phyloP scores from a whole-genome alignment of 495 filamentous ascomycete species.

The Xylaria flabelliformis region DNA sequence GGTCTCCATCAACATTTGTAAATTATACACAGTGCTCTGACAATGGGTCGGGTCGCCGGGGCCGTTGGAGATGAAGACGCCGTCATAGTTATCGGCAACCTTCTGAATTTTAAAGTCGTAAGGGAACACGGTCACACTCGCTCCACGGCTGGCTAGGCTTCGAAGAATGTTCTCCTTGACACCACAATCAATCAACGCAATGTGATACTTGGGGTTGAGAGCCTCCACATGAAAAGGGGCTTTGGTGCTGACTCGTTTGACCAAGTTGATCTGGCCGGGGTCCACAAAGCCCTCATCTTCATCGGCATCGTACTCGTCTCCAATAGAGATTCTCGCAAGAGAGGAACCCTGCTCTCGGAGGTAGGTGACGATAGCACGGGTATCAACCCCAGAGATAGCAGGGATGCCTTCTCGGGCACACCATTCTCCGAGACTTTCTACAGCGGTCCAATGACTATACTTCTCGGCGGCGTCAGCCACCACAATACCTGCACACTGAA shows the following conservation, averaged over 20 bases:
- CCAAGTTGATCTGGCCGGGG: slow-evolving; percentile 94
- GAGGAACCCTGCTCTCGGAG: slow-evolving; percentile 96
- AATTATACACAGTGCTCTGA: slow-evolving; percentile 88
- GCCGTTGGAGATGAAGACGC: slow-evolving; percentile 97
- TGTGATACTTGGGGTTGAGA: slow-evolving; percentile 78
- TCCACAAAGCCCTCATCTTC: slow-evolving; percentile 97
- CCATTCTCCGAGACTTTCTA: slow-evolving; percentile 91
- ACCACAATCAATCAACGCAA: slow-evolving; percentile 96
- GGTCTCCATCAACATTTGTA: slow-evolving; percentile 84
- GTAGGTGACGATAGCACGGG: slow-evolving; percentile 92
- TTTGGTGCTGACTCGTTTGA: slow-evolving; percentile 95
- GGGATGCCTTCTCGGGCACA: slow-evolving; percentile 95
- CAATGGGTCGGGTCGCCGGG: slow-evolving; percentile 98
- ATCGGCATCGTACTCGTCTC: slow-evolving; percentile 97
- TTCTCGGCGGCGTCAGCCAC: slow-evolving; percentile 91
- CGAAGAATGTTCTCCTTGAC: slow-evolving; percentile 99
- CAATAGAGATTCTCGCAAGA: slow-evolving; percentile 91
- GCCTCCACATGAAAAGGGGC: slow-evolving; percentile 92
- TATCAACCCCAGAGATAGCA: slow-evolving; percentile 96
- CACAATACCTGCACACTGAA: slow-evolving; percentile 94
- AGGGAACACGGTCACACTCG: slow-evolving; percentile 89
- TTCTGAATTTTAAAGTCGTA: slow-evolving; percentile 98
- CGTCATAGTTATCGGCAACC: slow-evolving; percentile 95
- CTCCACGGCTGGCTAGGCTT: slow-evolving; percentile 85
- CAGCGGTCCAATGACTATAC: slow-evolving; percentile 98